Evolutionary conservation across 495 filamentous ascomycete species (phyloP), one percentile per base, ranked within the genome.

Genomic region (Daldinia grandis): DNA sequence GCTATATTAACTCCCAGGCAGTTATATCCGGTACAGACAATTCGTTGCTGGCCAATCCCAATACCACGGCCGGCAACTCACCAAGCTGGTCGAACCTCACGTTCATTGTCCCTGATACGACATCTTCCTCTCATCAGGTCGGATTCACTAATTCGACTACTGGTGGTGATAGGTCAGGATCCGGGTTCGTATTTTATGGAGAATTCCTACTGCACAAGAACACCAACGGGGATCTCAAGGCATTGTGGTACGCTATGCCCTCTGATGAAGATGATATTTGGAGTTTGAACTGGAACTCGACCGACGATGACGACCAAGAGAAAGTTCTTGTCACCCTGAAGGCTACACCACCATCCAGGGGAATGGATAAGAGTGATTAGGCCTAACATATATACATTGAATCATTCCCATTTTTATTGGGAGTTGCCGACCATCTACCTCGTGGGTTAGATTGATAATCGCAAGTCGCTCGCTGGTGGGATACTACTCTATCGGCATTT

Each of bases 141-240:
- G 61, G 5, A 19, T 76, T 76, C 61, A 58, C 73, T 17, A 73
- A 75, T 54, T 66, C 72, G 3, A 57, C 69, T 12, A 57, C 64
- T 3, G 53, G 40, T n/a, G 44, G 25, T 19, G 54, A 75, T 28
- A 58, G 67, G 21, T 68, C 76, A 15, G 68, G 62, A 5, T 71
- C 66, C 1, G 76, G 68, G 0, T 81, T 82, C 47, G 27, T 72
- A 38, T 81, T 79, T 66, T 82, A 82, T 47, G 80, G 79, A 0
- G 64, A 76, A 15, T 74, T 70, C 28, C 31, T 78, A 14, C 62
- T 80, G 4, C 75, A 80, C 31, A 66, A 76, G 57, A 53, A 49
- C 24, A 71, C 59, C n/a, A 53, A 51, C 21, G 78, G 79, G 33
- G 51, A 58, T 1, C 68, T 77, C 50, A 66, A 77, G 35, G 74